Percentiles rank a stretch among this genome's conserved stretches.
These are phyloP conservation scores for Eimeria acervulina DNA, from an alignment of 169 alveolate genomes.

Conservation along the genomic window DNA sequence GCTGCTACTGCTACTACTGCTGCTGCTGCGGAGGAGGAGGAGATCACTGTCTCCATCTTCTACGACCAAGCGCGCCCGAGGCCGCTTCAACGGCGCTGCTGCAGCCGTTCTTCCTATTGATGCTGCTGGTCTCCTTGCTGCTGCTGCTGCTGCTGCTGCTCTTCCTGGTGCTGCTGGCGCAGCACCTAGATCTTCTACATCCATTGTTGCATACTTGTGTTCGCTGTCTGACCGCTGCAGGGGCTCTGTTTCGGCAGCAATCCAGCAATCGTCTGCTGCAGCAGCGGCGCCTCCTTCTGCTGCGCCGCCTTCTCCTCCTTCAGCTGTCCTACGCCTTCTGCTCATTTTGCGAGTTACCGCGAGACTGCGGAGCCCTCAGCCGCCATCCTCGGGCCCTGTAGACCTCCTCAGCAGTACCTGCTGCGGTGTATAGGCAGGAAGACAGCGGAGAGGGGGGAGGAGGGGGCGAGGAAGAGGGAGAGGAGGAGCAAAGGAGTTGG, in stretches of 20 bases:
- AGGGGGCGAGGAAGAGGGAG: no score
- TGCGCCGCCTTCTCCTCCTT: no score
- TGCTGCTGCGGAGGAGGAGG: no score
- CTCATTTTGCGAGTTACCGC: background rate
- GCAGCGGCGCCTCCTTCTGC: background rate
- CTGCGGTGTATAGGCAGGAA: no score
- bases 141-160: background rate
- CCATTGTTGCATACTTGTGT: background rate
- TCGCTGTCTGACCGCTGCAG: background rate
- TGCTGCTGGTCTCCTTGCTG: no score
- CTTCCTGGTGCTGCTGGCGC: background rate
- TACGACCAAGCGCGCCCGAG: background rate
- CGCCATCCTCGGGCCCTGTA: background rate
- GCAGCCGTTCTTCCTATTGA: background rate
- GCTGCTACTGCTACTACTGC: no score
- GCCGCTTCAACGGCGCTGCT: background rate
- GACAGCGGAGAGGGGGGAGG: no score
- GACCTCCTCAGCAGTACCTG: no score
- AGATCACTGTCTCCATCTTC: background rate
- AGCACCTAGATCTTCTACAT: background rate
- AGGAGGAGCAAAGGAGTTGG: no score
- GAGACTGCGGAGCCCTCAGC: background rate
- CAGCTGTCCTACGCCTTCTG: no score
- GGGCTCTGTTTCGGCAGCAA: background rate
- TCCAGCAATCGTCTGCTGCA: background rate